Base-by-base conservation (phyloP, 768 basidiomycete species). In the Mycena kentingensis region DNA sequence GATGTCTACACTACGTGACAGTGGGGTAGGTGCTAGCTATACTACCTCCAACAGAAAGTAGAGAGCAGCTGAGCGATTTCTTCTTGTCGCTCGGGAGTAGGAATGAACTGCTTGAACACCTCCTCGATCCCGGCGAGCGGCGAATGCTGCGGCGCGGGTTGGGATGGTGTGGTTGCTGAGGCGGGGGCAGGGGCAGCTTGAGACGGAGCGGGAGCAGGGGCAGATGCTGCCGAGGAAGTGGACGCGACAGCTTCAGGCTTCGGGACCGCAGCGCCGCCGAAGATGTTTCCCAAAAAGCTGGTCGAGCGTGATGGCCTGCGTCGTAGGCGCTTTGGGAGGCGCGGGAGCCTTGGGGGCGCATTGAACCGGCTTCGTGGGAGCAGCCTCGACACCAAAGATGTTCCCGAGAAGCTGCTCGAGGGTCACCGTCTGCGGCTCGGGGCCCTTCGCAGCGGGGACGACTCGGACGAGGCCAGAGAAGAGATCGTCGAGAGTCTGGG, bases 11-110 rank as follows among this genome's bases (percentile, higher is more conserved):
- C n/a, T n/a, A n/a, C n/a, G n/a, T n/a, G n/a, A n/a, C n/a, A n/a
- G n/a, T n/a, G n/a, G n/a, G n/a, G n/a, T n/a, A n/a, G n/a, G n/a
- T n/a, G n/a, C n/a, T n/a, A n/a, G n/a, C n/a, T n/a, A n/a, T n/a
- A n/a, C n/a, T n/a, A n/a, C n/a, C n/a, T n/a, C n/a, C n/a, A n/a
- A n/a, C n/a, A n/a, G n/a, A n/a, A n/a, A 46, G 55, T 52, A 39
- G 51, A 54, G 28, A 57, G 15, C 13, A 60, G 55, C 38, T 54
- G 55, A 19, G 47, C 48, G 5, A 56, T 8, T 28, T 52, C 51
- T 41, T 24, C 28, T 25, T 48, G 22, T 7, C 25, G 3, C 5
- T 28, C 15, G 22, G 19, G 6, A 1, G 52, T 18, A 13, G 35
- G 10, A 7, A 48, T 32, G 26, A 49, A 42, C 24, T 49, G 46